Evolutionary conservation across 139 green algal species (phyloP).

Genomic region (Tetradesmus lagerheimii): DNA sequence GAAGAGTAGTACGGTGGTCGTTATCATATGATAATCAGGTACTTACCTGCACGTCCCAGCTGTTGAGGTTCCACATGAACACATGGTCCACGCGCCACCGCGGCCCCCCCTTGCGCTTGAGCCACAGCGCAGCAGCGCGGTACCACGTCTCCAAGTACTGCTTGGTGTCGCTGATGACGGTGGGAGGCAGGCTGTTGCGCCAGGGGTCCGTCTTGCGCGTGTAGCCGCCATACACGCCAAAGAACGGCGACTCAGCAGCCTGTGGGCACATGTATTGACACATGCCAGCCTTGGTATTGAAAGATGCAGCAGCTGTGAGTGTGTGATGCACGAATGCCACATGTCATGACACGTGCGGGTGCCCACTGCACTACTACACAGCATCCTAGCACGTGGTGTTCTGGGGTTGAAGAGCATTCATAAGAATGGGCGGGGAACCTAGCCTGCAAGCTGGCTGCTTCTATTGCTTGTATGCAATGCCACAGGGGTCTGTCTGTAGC

Average conservation of each 20-base stretch:
- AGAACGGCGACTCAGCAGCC: conserved; percentile 58
- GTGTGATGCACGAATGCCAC: no score
- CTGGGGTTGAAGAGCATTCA: no score
- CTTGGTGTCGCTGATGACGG: neutral
- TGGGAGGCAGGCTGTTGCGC: conserved; percentile 9
- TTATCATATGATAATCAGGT: no score
- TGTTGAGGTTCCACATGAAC: conserved; percentile 62
- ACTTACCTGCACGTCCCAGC: conserved; percentile 65
- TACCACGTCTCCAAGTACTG: conserved; percentile 52
- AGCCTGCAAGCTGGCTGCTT: no score
- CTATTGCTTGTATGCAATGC: no score
- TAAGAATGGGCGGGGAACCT: no score
- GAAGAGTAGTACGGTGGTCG: no score
- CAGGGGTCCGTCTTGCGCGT: conserved; percentile 42
- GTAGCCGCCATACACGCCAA: conserved; percentile 60
- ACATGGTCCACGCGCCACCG: conserved; percentile 52
- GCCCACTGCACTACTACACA: no score
- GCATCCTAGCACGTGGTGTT: no score
- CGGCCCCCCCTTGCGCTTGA: conserved; percentile 50
- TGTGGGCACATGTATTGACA: neutral
- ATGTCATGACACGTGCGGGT: no score
- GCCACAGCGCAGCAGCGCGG: conserved; percentile 40
- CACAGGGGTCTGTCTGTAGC: conserved; percentile 54
- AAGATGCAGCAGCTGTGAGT: no score
- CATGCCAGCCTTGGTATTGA: no score